phyloP scores from a whole-genome alignment of 1,284 basidiomycete species.

The Marasmius tenuissimus region DNA sequence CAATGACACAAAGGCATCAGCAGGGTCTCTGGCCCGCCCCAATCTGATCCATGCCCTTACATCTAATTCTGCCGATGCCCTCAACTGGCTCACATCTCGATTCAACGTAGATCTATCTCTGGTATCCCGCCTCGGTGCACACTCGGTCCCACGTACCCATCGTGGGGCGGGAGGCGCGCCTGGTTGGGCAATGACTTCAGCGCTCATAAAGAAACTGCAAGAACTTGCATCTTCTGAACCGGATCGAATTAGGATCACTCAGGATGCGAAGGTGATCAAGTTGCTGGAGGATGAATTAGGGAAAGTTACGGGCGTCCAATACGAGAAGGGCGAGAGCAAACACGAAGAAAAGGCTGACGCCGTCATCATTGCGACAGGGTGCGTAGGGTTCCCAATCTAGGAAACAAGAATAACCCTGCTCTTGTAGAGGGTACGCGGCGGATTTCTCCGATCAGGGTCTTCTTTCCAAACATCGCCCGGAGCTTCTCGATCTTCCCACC shows the following conservation, averaged over 20 bases:
- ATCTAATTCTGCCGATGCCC: constrained; percentile 77
- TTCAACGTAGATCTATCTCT: constrained; percentile 81
- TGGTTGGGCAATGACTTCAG: constrained; percentile 83
- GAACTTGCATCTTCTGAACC: constrained; percentile 67
- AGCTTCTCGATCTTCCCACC: constrained; percentile 77
- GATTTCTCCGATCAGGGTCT: constrained; percentile 73
- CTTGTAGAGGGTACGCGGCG: constrained; percentile 74
- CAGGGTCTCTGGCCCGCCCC: constrained; percentile 79
- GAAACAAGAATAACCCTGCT: background rate
- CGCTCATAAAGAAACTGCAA: constrained; percentile 79
- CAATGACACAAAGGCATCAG: constrained; percentile 81
- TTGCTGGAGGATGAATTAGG: constrained; percentile 68
- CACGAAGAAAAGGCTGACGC: constrained; percentile 65
- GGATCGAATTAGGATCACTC: constrained; percentile 74
- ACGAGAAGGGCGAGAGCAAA: constrained; percentile 64
- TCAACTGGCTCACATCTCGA: constrained; percentile 78
- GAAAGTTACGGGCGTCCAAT: constrained; percentile 73
- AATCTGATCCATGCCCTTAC: constrained; percentile 85
- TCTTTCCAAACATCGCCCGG: constrained; percentile 76
- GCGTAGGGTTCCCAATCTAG: constrained; percentile 1
- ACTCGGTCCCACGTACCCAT: constrained; percentile 80
- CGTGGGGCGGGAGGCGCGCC: constrained; percentile 81
- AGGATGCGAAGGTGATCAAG: constrained; percentile 72
- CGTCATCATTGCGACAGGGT: constrained; percentile 79
- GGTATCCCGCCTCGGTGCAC: constrained; percentile 83